These are phyloP conservation scores for Physcomitrellopsis africana DNA, from an alignment of 225 moss, liverwort and hornwort species.

Conservation along the genomic window DNA sequence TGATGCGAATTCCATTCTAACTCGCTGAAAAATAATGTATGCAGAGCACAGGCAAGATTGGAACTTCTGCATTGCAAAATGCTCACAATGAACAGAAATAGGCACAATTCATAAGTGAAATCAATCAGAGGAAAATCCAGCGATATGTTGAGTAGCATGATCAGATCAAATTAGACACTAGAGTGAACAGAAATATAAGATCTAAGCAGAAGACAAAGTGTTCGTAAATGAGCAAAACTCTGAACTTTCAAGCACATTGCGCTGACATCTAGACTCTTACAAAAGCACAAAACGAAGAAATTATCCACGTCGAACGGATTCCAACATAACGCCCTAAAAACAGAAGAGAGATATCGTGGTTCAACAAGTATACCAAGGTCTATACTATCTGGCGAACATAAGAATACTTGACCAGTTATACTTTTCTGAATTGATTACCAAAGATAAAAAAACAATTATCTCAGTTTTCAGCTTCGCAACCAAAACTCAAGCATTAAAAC, in stretches of 20 bases:
- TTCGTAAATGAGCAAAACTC: background rate
- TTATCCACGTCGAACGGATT: conserved; percentile 10
- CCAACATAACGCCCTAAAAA: conserved; percentile 9
- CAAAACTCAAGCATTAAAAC: conserved; percentile 18
- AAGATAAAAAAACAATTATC: background rate
- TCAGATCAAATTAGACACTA: background rate
- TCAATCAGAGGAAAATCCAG: background rate
- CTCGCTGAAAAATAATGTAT: background rate
- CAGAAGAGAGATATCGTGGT: conserved; percentile 1
- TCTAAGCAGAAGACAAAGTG: background rate
- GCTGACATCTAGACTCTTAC: background rate
- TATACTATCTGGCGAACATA: background rate
- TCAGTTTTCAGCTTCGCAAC: conserved; percentile 23
- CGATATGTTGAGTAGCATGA: background rate
- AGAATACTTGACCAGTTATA: background rate
- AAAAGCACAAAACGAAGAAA: background rate
- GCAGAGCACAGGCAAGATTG: background rate
- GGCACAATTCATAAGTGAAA: background rate
- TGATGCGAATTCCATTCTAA: background rate
- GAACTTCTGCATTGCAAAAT: background rate
- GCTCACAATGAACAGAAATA: background rate
- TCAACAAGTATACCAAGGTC: background rate
- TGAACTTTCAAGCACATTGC: background rate
- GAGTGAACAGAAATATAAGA: background rate
- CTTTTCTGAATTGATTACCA: background rate